A percentile compares a stretch with the other conserved stretches of the same genome.
phyloP scores from a whole-genome alignment of 179 eudicot species.

The Monotropa hypopitys region DNA sequence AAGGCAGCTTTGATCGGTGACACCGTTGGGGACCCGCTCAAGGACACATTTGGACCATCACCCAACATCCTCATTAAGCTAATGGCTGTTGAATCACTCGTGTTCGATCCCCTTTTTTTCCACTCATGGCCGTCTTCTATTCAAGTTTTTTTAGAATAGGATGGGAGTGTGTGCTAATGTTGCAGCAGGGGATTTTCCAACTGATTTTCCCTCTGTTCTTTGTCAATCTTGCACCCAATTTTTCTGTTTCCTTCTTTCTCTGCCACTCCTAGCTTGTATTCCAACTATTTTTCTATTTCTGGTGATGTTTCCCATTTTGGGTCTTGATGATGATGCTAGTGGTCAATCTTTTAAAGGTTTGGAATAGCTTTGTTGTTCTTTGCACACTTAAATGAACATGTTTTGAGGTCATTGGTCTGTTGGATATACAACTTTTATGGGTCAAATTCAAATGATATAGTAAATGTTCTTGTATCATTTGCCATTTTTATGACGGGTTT shows the following conservation, averaged over 20 bases:
- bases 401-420: not conserved
- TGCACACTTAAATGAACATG: not conserved
- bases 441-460: not conserved
- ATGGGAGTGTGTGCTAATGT: not conserved
- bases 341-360: not conserved
- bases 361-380: not conserved
- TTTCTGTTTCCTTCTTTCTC: not conserved
- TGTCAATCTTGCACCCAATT: not conserved
- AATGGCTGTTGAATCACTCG: conserved; percentile 90
- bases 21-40: conserved; percentile 87
- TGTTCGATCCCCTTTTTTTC: conserved; percentile 95
- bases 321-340: conserved; percentile 6
- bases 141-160: conserved; percentile 35
- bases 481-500: no score
- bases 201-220: not conserved
- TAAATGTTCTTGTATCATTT: not conserved
- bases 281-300: not conserved
- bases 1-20: conserved; percentile 94
- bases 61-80: conserved; percentile 86
- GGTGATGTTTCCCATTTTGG: not conserved
- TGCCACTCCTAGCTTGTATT: not conserved
- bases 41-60: conserved; percentile 92
- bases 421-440: not conserved
- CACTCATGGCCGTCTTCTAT: conserved; percentile 78
- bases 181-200: not conserved